Conservation (phyloP, 495 filamentous ascomycete genomes). For the Annulohypoxylon nitens region DNA sequence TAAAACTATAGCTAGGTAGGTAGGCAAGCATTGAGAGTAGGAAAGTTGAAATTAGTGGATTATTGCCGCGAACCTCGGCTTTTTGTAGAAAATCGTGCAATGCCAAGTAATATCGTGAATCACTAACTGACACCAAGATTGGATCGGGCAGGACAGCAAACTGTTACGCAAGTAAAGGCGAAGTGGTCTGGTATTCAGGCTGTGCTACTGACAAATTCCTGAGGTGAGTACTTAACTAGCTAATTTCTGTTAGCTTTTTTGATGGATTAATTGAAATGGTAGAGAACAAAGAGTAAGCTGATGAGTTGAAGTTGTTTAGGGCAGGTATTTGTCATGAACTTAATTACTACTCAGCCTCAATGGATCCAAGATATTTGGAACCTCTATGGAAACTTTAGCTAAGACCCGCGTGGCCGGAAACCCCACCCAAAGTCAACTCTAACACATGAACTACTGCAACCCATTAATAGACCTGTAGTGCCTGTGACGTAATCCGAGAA, state of each 20-base stretch:
- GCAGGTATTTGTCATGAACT: slow-evolving; percentile 11
- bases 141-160: background rate
- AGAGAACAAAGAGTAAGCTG: slow-evolving; percentile 1
- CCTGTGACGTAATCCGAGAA: slow-evolving; percentile 10
- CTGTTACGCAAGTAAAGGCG: background rate
- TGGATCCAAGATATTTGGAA: background rate
- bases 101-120: background rate
- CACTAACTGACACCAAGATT: background rate
- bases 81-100: background rate
- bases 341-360: slow-evolving; percentile 8
- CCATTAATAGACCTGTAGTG: background rate
- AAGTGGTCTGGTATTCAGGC: background rate
- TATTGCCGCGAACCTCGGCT: background rate
- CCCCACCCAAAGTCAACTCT: slow-evolving; percentile 1
- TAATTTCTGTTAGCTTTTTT: background rate
- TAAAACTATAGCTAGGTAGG: background rate
- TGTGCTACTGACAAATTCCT: slow-evolving; percentile 5
- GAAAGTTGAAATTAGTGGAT: background rate
- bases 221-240: background rate
- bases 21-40: background rate
- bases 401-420: slow-evolving; percentile 1
- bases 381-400: background rate
- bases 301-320: background rate
- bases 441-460: slow-evolving; percentile 10
- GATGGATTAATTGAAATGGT: background rate